phyloP scores from a whole-genome alignment of 345 rosid genomes.

The Hypericum androsaemum region DNA sequence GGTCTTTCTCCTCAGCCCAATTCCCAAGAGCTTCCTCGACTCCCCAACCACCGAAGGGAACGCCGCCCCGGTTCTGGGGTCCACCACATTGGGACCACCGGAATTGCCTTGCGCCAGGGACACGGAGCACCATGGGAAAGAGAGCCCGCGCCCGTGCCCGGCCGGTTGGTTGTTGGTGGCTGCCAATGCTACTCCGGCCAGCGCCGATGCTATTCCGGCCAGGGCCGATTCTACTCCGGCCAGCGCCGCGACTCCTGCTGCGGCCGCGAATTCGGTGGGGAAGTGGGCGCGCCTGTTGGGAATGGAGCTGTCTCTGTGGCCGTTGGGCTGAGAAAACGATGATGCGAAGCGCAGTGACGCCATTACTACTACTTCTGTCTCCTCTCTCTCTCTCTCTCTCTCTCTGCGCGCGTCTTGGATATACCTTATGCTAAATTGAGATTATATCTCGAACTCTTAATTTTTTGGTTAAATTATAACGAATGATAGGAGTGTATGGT shows the following conservation, averaged over 20 bases:
- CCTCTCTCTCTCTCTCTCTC: too few relatives aligned
- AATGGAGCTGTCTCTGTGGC: constrained; percentile 15
- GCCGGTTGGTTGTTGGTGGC: constrained; percentile 20
- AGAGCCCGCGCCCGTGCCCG: too few relatives aligned
- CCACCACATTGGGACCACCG: constrained; percentile 29
- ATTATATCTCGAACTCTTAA: too few relatives aligned
- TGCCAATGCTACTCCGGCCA: constrained; percentile 25
- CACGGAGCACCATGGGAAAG: constrained; percentile 51
- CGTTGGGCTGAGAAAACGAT: constrained; percentile 67
- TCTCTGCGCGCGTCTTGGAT: too few relatives aligned
- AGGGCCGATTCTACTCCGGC: constrained; percentile 35
- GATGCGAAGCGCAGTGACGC: constrained; percentile 72
- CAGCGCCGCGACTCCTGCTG: constrained; percentile 30
- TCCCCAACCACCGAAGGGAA: constrained; percentile 51
- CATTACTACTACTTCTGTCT: constrained; percentile 20
- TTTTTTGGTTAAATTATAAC: too few relatives aligned
- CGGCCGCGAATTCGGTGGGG: constrained; percentile 26
- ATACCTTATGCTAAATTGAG: too few relatives aligned
- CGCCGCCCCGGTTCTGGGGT: constrained; percentile 52
- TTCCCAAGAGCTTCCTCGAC: constrained; percentile 54
- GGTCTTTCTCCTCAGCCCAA: constrained; percentile 68
- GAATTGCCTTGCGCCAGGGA: constrained; percentile 50
- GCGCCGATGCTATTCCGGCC: constrained; percentile 23
- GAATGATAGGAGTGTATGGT: too few relatives aligned
- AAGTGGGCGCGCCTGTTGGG: constrained; percentile 22